These are phyloP conservation scores for Boletus patriciae DNA, from an alignment of 768 basidiomycete species.

Conservation along the genomic window DNA sequence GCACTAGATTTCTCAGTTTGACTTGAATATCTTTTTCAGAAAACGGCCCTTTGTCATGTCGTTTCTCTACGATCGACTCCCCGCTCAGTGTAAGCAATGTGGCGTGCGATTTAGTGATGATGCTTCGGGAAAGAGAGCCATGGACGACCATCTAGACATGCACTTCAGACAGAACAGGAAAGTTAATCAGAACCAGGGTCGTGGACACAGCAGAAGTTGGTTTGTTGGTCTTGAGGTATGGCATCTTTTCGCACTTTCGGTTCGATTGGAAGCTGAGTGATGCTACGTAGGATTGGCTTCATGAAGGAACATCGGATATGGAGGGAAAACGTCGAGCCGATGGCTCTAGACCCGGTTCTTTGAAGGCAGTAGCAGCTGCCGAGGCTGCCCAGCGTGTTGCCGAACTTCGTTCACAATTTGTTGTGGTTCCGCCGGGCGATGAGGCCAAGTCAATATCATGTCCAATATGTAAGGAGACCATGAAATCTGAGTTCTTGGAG, in stretches of 20 bases:
- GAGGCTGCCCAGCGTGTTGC: constrained; percentile 72
- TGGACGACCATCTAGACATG: constrained; percentile 93
- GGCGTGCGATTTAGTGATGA: constrained; percentile 82
- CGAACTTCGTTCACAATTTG: constrained; percentile 72
- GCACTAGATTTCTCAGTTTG: not conserved
- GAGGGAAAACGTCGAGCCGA: constrained; percentile 72
- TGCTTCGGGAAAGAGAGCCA: constrained; percentile 63
- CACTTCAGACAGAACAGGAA: constrained; percentile 94
- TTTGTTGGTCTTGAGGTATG: constrained; percentile 79
- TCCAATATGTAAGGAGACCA: constrained; percentile 93
- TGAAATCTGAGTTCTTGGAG: constrained; percentile 90
- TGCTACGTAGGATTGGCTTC: constrained; percentile 77
- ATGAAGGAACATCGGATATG: constrained; percentile 55
- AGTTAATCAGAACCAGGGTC: constrained; percentile 70
- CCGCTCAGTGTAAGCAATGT: constrained; percentile 91
- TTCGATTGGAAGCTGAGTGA: constrained; percentile 13
- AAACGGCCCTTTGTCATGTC: constrained; percentile 58
- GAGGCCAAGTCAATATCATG: constrained; percentile 83
- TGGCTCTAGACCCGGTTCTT: constrained; percentile 48
- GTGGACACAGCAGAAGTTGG: constrained; percentile 91
- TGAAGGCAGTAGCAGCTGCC: constrained; percentile 59
- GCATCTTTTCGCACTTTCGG: constrained; percentile 7
- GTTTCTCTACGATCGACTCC: constrained; percentile 72
- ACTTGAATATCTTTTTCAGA: constrained; percentile 27
- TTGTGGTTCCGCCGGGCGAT: constrained; percentile 87